phyloP scores from a whole-genome alignment of 495 filamentous ascomycete species.

The Astrothelium subdiscretum region DNA sequence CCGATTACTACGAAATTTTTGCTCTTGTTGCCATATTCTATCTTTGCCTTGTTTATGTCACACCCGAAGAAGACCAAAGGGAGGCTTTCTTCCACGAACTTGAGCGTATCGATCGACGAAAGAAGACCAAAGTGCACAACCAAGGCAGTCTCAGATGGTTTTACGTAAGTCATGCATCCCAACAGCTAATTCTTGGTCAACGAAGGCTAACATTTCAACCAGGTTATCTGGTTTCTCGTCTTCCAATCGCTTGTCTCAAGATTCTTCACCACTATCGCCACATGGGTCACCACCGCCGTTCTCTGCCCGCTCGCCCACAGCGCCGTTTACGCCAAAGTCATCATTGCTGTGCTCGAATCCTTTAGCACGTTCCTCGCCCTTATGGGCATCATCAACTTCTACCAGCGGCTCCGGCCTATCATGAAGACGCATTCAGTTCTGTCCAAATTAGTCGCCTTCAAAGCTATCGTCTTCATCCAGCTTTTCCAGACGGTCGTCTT shows the following conservation, averaged over 20 bases:
- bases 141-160: constrained; percentile 10
- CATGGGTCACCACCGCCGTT: background rate
- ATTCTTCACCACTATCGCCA: constrained; percentile 4
- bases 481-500: constrained; percentile 8
- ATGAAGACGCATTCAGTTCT: background rate
- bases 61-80: constrained; percentile 3
- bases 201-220: background rate
- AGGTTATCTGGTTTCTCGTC: constrained; percentile 7
- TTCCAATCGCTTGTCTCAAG: constrained; percentile 7
- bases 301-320: constrained; percentile 6
- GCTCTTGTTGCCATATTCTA: constrained; percentile 6
- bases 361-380: constrained; percentile 1
- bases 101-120: background rate
- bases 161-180: constrained; percentile 4
- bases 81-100: constrained; percentile 5
- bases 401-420: background rate
- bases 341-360: background rate
- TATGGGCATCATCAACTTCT: constrained; percentile 1
- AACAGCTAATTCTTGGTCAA: background rate
- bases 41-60: constrained; percentile 7
- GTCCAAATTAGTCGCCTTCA: constrained; percentile 7
- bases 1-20: constrained; percentile 8
- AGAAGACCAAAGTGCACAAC: background rate
- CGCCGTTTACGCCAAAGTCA: background rate
- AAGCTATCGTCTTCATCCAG: constrained; percentile 5